Conservation (phyloP, 2,329 filamentous ascomycete genomes). For the Fusarium secorum region DNA sequence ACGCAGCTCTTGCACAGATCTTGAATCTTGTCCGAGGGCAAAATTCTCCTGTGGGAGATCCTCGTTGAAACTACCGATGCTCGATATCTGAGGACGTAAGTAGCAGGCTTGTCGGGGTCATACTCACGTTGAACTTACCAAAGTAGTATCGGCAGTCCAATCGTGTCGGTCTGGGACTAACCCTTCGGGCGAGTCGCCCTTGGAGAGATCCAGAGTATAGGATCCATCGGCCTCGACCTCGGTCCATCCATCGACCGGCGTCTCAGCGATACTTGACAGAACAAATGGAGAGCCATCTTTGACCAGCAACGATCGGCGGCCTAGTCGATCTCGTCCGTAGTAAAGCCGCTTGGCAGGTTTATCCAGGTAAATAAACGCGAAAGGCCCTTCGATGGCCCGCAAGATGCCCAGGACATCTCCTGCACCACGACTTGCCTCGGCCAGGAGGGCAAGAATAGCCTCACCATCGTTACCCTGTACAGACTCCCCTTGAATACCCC, state of each 20-base stretch:
- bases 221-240: constrained; percentile 89
- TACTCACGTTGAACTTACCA: constrained; percentile 52
- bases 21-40: constrained; percentile 46
- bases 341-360: constrained; percentile 67
- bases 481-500: constrained; percentile 69
- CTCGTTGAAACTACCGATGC: constrained; percentile 62
- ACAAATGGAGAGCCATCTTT: constrained; percentile 60
- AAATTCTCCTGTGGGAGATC: constrained; percentile 48
- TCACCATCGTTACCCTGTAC: constrained; percentile 83
- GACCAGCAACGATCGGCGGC: constrained; percentile 80
- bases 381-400: constrained; percentile 77
- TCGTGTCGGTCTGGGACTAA: constrained; percentile 38
- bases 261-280: constrained; percentile 76
- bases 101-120: constrained; percentile 44
- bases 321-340: constrained; percentile 87
- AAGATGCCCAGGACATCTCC: constrained; percentile 59
- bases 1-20: constrained; percentile 62
- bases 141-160: constrained; percentile 48
- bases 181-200: neutral
- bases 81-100: constrained; percentile 60
- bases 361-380: constrained; percentile 88
- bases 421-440: constrained; percentile 49
- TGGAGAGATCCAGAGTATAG: constrained; percentile 69
- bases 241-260: constrained; percentile 62
- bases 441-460: constrained; percentile 68